A percentile compares a stretch with the other conserved stretches of the same genome.
These are phyloP conservation scores for Rhododendron simsii DNA, from an alignment of 148 eudicot genomes.

Conservation along the genomic window DNA sequence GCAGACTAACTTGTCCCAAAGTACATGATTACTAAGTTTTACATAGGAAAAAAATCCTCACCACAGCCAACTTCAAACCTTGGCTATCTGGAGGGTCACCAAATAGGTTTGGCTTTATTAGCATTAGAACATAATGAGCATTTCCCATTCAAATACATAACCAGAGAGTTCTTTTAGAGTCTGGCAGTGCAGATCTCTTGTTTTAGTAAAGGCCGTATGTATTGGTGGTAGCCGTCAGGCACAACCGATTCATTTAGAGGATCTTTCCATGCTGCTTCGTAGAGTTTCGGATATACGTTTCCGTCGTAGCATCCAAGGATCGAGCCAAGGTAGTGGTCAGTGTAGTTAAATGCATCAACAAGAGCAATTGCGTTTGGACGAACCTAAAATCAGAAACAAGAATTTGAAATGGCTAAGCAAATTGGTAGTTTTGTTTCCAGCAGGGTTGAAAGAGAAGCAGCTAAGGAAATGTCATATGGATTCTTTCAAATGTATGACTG, in stretches of 20 bases:
- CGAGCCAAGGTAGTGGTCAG: constrained; percentile 87
- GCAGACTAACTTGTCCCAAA: neutral
- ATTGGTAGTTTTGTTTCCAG: neutral
- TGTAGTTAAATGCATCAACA: constrained; percentile 93
- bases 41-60: neutral
- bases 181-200: constrained; percentile 58
- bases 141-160: neutral
- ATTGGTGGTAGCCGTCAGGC: constrained; percentile 76
- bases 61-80: neutral
- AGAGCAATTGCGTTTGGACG: constrained; percentile 89
- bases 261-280: constrained; percentile 88
- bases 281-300: constrained; percentile 87
- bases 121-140: neutral
- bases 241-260: constrained; percentile 72
- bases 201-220: constrained; percentile 72
- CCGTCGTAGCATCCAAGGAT: constrained; percentile 91
- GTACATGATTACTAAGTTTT: neutral
- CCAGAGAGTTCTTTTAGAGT: constrained; percentile 28
- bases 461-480: constrained; percentile 15
- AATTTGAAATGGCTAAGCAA: neutral
- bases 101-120: neutral
- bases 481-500: neutral
- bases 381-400: constrained; percentile 31
- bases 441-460: neutral
- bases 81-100: neutral